These are phyloP conservation scores for Emergomyces orientalis DNA, from an alignment of 2,329 filamentous ascomycete genomes.

Conservation along the genomic window DNA sequence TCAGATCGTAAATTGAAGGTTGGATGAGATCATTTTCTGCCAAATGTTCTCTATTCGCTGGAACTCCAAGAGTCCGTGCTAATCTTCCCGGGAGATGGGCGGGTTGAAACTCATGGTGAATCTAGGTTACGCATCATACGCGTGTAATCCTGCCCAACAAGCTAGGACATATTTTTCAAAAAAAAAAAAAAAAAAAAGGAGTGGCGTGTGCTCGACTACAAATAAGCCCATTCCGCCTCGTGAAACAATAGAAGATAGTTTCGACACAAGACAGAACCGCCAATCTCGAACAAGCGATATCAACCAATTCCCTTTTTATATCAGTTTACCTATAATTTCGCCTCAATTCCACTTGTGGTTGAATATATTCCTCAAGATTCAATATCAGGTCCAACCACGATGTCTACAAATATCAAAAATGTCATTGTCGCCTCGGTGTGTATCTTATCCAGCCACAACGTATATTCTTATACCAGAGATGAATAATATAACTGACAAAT, in stretches of 20 bases:
- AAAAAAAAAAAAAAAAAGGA: no score
- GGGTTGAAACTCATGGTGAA: not conserved
- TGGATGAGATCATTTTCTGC: not conserved
- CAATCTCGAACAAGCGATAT: not conserved
- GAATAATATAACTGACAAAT: not conserved
- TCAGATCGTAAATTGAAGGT: not conserved
- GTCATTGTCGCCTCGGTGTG: conserved; percentile 9
- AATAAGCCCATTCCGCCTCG: not conserved
- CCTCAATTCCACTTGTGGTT: not conserved
- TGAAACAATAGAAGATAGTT: not conserved
- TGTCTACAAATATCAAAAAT: conserved; percentile 9
- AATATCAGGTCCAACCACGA: not conserved
- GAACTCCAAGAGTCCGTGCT: not conserved
- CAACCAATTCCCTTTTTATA: not conserved
- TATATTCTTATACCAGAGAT: not conserved
- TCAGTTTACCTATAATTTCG: not conserved
- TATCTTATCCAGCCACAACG: not conserved
- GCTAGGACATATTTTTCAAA: not conserved
- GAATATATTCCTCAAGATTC: not conserved
- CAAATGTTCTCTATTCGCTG: not conserved
- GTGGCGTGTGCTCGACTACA: not conserved
- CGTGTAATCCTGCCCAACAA: not conserved
- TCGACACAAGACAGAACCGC: not conserved
- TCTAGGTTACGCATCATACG: not conserved
- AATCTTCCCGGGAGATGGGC: not conserved